Conservation (phyloP, 192 early-diverging fungal genomes). For the Phycomyces nitens region DNA sequence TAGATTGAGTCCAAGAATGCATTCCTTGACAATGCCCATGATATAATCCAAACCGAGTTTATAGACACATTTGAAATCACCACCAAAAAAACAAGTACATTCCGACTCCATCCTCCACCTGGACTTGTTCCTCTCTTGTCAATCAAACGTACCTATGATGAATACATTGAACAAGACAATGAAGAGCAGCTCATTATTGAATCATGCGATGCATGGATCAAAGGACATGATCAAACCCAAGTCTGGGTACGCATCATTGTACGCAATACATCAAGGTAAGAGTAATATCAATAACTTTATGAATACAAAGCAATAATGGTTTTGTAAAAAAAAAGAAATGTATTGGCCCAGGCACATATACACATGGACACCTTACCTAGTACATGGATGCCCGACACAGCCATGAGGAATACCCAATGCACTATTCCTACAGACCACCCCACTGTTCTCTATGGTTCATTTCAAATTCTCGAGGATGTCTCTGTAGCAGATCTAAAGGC, state of each 20-base stretch:
- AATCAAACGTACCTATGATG: neutral
- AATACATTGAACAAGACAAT: neutral
- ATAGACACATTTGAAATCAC: neutral
- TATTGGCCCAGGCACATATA: neutral
- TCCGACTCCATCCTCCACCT: neutral
- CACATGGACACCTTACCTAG: neutral
- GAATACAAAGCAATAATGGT: too few relatives aligned
- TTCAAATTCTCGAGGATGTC: neutral
- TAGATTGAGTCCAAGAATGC: neutral
- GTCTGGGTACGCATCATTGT: neutral
- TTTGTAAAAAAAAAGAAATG: neutral
- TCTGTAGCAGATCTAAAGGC: neutral
- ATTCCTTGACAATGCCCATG: neutral
- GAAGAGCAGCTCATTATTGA: neutral
- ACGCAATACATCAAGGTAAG: too few relatives aligned
- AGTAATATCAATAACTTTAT: too few relatives aligned
- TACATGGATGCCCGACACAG: neutral
- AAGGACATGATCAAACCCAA: neutral
- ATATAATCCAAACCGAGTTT: neutral
- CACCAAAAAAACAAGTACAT: neutral
- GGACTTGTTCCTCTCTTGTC: neutral
- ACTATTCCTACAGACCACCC: neutral
- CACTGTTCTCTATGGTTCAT: neutral
- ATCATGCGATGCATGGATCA: neutral
- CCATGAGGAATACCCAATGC: neutral